A percentile compares a stretch with the other conserved stretches of the same genome.
These are phyloP conservation scores for Raphanus sativus DNA, from an alignment of 345 rosid species.

Conservation along the genomic window DNA sequence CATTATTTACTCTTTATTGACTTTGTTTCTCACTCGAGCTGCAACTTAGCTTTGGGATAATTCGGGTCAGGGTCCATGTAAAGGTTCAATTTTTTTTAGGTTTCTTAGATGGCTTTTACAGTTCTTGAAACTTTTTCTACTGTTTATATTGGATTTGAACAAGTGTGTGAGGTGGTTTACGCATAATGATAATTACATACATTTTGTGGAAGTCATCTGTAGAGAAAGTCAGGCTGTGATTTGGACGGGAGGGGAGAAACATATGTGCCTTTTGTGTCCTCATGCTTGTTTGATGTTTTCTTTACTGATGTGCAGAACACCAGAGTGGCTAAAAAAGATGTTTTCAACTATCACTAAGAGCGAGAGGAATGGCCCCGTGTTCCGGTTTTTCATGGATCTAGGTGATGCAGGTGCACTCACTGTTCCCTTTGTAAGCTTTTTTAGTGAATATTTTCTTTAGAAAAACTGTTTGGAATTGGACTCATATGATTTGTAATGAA, in stretches of 20 bases:
- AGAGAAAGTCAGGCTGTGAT: neutral
- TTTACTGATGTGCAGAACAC: constrained; percentile 54
- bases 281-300: constrained; percentile 5
- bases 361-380: constrained; percentile 85
- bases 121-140: neutral
- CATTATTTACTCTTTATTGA: neutral
- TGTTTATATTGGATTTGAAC: neutral
- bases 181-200: neutral
- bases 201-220: neutral
- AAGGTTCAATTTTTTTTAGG: neutral
- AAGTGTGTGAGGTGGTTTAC: neutral
- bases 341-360: constrained; percentile 76
- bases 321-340: constrained; percentile 89
- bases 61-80: neutral
- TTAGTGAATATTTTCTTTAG: neutral
- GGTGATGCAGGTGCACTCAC: constrained; percentile 83
- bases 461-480: neutral
- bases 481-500: neutral
- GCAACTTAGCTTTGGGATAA: too few species aligned
- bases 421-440: constrained; percentile 24
- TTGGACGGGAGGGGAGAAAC: neutral
- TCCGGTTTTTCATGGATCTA: constrained; percentile 89
- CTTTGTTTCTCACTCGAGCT: neutral
- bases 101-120: neutral
- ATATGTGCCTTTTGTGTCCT: neutral